Base-by-base conservation (phyloP, 2,329 filamentous ascomycete species). In the Phialocephala sp. region DNA sequence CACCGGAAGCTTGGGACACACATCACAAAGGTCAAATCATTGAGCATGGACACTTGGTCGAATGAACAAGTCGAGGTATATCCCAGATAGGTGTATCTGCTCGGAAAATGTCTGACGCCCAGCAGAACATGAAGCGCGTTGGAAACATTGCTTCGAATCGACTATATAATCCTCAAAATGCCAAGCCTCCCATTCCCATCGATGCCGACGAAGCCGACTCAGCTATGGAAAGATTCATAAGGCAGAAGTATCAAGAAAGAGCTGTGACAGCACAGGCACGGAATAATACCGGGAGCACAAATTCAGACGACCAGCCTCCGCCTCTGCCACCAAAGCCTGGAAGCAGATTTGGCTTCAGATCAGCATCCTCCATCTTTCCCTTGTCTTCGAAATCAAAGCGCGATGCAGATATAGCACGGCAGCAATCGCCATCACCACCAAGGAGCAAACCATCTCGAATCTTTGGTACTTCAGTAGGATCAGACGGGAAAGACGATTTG, bases 21-120 rank as follows among this genome's bases (percentile, higher is more conserved):
- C 79, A 93, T 99, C 69, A 97, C 94, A 71, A 99, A 99, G 79
- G 93, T 99, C 82, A 99, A 99, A 80, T 98, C 94, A 43, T 80
- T 99, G 81, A 98, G 91, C 79, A 98, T 99, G 94, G 95, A 99
- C 80, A 95, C 91, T 72, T 99, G 95, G 95, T 89, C 91, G 58
- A 90, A 90, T 75, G 95, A 98, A 67, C 95, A 99, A 81, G 94
- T 99, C 69, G 95, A 99, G 80, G 94, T 97, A 83, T 80, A 87
- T 66, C 41, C 61, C 50, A 54, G 54, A 41, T 56, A 32, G 27
- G 27, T 32, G 6, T 20, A n/a, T 43, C n/a, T n/a, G 27, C 9
- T 43, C 15, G 18, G 18, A 55, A 43, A 18, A 20, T 4, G 20
- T 58, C 72, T 70, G 63, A 75, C 64, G 57, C 22, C 35, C 66